These are phyloP conservation scores for Grosmannia serpens DNA, from an alignment of 2,329 filamentous ascomycete genomes.

Conservation along the genomic window DNA sequence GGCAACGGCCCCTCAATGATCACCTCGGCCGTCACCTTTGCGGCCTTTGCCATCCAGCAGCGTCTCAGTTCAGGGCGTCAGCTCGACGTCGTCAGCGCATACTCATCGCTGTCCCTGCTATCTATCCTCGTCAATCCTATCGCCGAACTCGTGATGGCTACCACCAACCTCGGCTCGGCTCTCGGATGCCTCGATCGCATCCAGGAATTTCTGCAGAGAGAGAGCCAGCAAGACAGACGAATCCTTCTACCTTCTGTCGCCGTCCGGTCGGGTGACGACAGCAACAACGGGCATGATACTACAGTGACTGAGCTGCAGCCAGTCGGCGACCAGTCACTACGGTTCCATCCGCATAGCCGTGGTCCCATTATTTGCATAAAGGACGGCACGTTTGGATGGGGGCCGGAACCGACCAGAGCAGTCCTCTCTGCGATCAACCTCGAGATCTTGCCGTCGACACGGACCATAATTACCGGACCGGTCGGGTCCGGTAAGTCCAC, in stretches of 20 bases:
- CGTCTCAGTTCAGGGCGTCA: background rate
- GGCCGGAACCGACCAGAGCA: slow-evolving; percentile 6
- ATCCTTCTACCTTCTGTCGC: background rate
- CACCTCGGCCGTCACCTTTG: background rate
- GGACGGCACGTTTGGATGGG: background rate
- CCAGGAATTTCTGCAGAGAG: background rate
- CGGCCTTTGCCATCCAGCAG: background rate
- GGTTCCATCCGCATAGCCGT: background rate
- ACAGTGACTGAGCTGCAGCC: background rate
- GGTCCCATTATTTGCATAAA: background rate
- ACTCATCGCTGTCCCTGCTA: background rate
- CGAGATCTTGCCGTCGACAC: slow-evolving; percentile 7
- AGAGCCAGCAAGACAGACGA: background rate
- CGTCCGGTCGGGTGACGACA: background rate
- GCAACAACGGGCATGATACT: too few relatives aligned
- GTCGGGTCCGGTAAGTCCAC: slow-evolving; percentile 32
- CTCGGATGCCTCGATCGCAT: background rate
- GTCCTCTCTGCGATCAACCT: slow-evolving; percentile 18
- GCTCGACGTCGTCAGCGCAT: background rate
- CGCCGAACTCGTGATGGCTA: background rate
- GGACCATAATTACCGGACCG: slow-evolving; percentile 26
- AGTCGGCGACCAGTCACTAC: background rate
- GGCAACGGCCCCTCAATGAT: background rate
- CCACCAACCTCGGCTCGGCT: background rate
- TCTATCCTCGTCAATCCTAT: slow-evolving; percentile 4